Base-by-base conservation (phyloP, 306 rosid species). In the Prunus armeniaca region DNA sequence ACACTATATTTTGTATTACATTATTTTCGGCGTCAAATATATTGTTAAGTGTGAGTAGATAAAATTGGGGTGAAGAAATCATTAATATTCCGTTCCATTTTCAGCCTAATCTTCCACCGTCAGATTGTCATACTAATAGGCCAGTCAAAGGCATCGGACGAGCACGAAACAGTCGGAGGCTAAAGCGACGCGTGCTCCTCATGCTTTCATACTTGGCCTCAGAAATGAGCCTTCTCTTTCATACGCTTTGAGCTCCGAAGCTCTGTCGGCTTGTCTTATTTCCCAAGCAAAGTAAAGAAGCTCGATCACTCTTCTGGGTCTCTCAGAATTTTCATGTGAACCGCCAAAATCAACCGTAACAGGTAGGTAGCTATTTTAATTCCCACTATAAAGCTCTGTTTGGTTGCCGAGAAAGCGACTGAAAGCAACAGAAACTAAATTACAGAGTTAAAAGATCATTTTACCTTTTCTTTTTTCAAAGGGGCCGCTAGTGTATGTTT, bases 351-450 rank as follows among this genome's bases (percentile, higher is more conserved):
- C 84, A 54, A 15, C 61, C 38, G 6, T 18, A 28, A 1, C 78
- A 46, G 88, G 81, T 85, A 34, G 18, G 54, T 72, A 25, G 11
- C 34, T 0, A 25, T n/a, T 12, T 12, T 52, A 8, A 18, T 38
- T 63, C 46, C 22, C 28, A 19, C 51, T 54, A 67, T 69, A 22
- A 34, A 18, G 19, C 43, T 66, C 62, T 41, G 73, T 72, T 73
- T 74, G 69, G 63, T 72, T 60, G 32, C 77, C 56, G 17, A 74
- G 55, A 77, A 80, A 71, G 76, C 56, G 67, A 65, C 54, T 27
- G 56, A 74, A 73, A 83, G 60, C 49, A 45, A 61, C 55, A 49
- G 20, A 56, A 46, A 30, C 32, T 22, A 19, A 45, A 51, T 3
- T 22, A 12, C 17, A 24, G 22, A 14, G 38, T 27, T 54, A 14